Evolutionary conservation across 2,329 filamentous ascomycete species (phyloP).

Genomic region (Annulohypoxylon truncatum): DNA sequence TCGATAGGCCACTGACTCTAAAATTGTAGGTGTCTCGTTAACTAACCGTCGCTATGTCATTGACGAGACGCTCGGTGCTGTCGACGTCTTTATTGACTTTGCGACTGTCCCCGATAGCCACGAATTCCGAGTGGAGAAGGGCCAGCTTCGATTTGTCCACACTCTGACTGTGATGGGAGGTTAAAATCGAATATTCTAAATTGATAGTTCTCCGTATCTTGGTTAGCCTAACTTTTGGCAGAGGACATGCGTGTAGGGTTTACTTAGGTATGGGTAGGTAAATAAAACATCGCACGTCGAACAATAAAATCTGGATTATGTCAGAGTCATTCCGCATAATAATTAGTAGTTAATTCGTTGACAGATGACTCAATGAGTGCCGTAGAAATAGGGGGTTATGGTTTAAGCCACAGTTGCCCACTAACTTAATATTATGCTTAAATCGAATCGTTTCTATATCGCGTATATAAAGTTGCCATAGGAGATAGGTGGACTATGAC

Average conservation of each 20-base stretch:
- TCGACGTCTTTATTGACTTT: conserved; percentile 50
- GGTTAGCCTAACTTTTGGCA: background rate
- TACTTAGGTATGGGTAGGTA: background rate
- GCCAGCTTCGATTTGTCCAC: conserved; percentile 51
- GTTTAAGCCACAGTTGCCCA: background rate
- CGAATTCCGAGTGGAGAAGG: conserved; percentile 51
- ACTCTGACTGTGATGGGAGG: conserved; percentile 50
- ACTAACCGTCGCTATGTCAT: conserved; percentile 48
- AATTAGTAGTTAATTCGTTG: background rate
- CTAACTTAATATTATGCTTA: background rate
- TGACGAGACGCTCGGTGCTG: conserved; percentile 48
- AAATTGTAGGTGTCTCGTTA: conserved; percentile 43
- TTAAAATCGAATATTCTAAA: conserved; percentile 3
- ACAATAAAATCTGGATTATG: background rate
- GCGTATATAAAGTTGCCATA: background rate
- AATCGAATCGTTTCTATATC: background rate
- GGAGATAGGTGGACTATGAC: background rate
- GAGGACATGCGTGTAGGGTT: background rate
- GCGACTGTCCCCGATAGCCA: conserved; percentile 51
- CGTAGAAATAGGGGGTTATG: conserved; percentile 13
- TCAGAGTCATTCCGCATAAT: background rate
- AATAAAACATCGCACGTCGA: background rate
- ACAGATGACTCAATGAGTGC: too few species aligned
- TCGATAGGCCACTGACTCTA: background rate
- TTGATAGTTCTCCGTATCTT: background rate